Evolutionary conservation across 2,329 filamentous ascomycete species (phyloP), one percentile per base, ranked within the genome.

Genomic region (Sporothrix luriei): DNA sequence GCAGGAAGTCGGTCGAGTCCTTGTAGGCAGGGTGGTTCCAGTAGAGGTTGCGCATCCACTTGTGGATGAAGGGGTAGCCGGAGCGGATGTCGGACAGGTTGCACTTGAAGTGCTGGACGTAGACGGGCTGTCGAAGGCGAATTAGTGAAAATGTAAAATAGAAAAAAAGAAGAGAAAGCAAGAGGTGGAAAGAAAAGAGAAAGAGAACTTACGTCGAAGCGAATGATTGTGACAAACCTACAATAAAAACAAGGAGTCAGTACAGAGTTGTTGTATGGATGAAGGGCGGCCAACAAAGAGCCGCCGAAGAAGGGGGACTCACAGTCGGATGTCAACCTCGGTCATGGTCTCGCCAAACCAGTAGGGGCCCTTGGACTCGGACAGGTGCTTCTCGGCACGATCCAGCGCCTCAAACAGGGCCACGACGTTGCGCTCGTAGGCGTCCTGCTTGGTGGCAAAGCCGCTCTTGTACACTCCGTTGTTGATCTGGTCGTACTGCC

Each of bases 41-140:
- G 82, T 97, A 97, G 75, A 97, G 81, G 76, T 90, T 85, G 69
- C 91, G 85, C 81, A 97, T 79, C 93, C 94, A 97, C 71, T 81
- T 82, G 82, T 97, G 92, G 70, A 97, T 81, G 66, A 85, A 82
- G 38, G 94, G 94, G 78, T 95, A 97, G 1, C 93, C 93, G 9
- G 87, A 90, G 54, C 93, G 86, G 76, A 97, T 94, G 79, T 96
- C 93, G 29, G 90, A 85, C 71, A 97, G 82, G 81, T 97, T 97
- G 82, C 91, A 94, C 80, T 91, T 91, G 84, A 94, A 94, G 80
- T 94, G 91, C 81, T 95, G 92, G 68, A 96, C 91, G 77, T 96
- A 96, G 75, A 92, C 90, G 40, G 84, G 83, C 79, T 84, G 66
- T 19, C 21, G 13, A 3, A n/a, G 57, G 1, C 26, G 3, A 4